These are phyloP conservation scores for Bacterosira constricta DNA, from an alignment of 108 stramenopile species.

Conservation along the genomic window DNA sequence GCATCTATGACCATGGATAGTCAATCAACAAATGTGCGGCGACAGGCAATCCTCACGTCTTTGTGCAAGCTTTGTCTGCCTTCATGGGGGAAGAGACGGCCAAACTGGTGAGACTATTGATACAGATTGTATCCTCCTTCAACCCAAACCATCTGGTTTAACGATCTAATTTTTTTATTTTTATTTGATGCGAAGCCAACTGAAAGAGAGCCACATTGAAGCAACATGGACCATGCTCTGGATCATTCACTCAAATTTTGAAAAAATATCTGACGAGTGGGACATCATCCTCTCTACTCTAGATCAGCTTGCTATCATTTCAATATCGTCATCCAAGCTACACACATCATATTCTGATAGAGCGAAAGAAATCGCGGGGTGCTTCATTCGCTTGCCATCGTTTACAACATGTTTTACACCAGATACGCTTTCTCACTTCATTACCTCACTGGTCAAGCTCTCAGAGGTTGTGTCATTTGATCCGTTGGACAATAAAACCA, in stretches of 20 bases:
- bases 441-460: slow-evolving; percentile 58
- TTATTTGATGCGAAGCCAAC: slow-evolving; percentile 17
- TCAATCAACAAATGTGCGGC: slow-evolving; percentile 43
- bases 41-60: slow-evolving; percentile 74
- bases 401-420: slow-evolving; percentile 77
- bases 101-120: slow-evolving; percentile 30
- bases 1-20: slow-evolving; percentile 42
- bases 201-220: slow-evolving; percentile 72
- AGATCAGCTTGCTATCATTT: slow-evolving; percentile 68
- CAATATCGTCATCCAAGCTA: slow-evolving; percentile 74
- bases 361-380: slow-evolving; percentile 62
- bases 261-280: slow-evolving; percentile 73
- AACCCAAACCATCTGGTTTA: neutral
- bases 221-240: slow-evolving; percentile 63
- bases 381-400: slow-evolving; percentile 63
- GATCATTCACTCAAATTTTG: slow-evolving; percentile 66
- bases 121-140: neutral
- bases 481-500: slow-evolving; percentile 15
- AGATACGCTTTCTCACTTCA: slow-evolving; percentile 53
- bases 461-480: slow-evolving; percentile 44
- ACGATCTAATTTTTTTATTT: neutral
- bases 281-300: slow-evolving; percentile 73
- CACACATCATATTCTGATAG: slow-evolving; percentile 54
- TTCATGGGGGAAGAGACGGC: slow-evolving; percentile 80
- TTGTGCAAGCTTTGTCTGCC: slow-evolving; percentile 88